Conservation (phyloP, 2,329 filamentous ascomycete species). For the Grosmannia huntii region DNA sequence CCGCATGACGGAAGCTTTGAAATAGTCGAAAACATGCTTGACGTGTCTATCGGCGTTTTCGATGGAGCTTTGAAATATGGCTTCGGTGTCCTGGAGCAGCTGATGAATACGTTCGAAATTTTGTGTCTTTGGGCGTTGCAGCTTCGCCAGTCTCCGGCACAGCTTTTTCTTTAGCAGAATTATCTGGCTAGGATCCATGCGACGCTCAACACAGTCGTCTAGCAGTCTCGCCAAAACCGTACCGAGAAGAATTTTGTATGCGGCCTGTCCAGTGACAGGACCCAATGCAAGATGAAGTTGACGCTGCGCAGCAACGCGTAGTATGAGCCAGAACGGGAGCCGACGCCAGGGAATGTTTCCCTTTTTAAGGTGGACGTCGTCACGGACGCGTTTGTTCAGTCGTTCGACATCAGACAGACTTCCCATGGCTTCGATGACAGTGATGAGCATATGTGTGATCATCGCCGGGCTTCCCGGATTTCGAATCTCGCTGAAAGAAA, state of each 20-base stretch:
- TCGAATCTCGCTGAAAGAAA: conserved; percentile 36
- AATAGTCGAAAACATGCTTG: conserved; percentile 23
- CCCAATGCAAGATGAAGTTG: conserved; percentile 30
- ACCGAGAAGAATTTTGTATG: conserved; percentile 48
- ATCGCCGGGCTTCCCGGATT: conserved; percentile 44
- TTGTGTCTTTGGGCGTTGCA: conserved; percentile 22
- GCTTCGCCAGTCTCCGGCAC: conserved; percentile 42
- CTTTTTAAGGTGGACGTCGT: conserved; percentile 43
- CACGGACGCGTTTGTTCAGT: conserved; percentile 45
- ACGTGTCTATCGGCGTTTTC: conserved; percentile 18
- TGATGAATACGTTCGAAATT: not conserved
- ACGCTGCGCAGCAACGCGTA: conserved; percentile 45
- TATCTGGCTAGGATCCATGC: conserved; percentile 20
- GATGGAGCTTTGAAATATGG: not conserved
- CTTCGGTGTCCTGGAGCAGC: not conserved
- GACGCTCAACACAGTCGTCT: conserved; percentile 18
- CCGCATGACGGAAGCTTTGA: conserved; percentile 25
- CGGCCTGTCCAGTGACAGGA: conserved; percentile 26
- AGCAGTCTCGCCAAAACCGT: conserved; percentile 33
- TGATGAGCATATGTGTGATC: conserved; percentile 47
- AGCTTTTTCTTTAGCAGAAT: conserved; percentile 33
- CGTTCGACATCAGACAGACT: conserved; percentile 18
- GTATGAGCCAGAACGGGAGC: conserved; percentile 46
- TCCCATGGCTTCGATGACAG: conserved; percentile 44
- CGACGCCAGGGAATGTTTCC: conserved; percentile 46